Base-by-base conservation (phyloP, 306 rosid species). In the Myrica gale region DNA sequence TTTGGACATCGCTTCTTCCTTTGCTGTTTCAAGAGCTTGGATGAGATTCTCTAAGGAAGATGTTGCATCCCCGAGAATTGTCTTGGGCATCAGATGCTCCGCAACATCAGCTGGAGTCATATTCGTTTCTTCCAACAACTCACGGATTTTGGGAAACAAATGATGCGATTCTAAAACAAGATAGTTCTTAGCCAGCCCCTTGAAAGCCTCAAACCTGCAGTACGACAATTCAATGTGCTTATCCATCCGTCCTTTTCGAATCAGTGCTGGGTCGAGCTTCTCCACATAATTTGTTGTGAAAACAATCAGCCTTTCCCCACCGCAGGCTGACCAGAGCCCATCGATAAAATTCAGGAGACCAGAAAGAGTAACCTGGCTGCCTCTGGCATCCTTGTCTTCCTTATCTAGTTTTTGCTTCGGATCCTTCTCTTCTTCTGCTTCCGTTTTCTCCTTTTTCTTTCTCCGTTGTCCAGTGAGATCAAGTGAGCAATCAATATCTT, bases 61-160 rank as follows among this genome's bases (percentile, higher is more conserved):
- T 3, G 81, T 87, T 43, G 73, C 76, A 37, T 82, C 83, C 69
- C 65, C 80, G 43, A 54, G 44, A 63, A 82, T 72, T 44, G 61
- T 43, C 81, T 88, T 91, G 32, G 96, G 94, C 97, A 90, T 91
- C 82, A 93, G 71, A 80, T 91, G 87, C 77, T 93, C 94, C 0
- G 97, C 97, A n/a, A 93, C 92, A 32, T 93, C 98, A 17, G 98
- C 98, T 19, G 98, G 98, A 0, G 88, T 83, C 69, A 84, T 86
- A 1, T 85, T 58, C 2, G 58, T 42, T 13, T 85, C 86, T 74
- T 65, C 71, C n/a, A 89, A 71, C 86, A 87, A 11, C 2, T 58
- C 74, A 4, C 76, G 0, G 13, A 94, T 80, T 41, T 48, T 75
- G 0, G 68, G 66, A 63, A 82, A 94, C 61, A 87, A 73, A 17